These are phyloP conservation scores for Didymella lethalis DNA, from an alignment of 2,329 filamentous ascomycete species.

Conservation along the genomic window DNA sequence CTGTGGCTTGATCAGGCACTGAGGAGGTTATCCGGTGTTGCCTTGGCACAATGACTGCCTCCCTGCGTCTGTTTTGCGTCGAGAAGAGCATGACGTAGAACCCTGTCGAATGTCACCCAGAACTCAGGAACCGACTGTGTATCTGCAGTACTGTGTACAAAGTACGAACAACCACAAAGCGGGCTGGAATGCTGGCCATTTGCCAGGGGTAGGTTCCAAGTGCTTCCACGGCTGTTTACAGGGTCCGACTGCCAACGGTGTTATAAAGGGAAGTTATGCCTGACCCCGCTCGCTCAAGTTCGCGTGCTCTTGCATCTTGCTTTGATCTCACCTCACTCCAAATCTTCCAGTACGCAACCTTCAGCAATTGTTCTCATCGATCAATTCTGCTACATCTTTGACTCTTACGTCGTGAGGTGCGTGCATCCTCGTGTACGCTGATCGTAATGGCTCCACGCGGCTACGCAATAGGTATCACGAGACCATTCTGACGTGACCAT, in stretches of 20 bases:
- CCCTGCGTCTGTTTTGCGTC: background rate
- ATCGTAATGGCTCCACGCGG: constrained; percentile 38
- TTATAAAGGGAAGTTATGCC: constrained; percentile 22
- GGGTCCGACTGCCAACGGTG: constrained; percentile 15
- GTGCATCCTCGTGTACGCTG: constrained; percentile 18
- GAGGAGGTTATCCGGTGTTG: background rate
- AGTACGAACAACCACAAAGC: background rate
- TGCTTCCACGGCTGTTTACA: constrained; percentile 14
- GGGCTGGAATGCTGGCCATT: constrained; percentile 11
- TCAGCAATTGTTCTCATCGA: constrained; percentile 3
- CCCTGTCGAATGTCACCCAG: constrained; percentile 3
- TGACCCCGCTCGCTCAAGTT: constrained; percentile 22
- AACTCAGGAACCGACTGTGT: constrained; percentile 7
- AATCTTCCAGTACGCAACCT: constrained; percentile 8
- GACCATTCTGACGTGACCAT: constrained; percentile 38
- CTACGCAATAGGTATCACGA: constrained; percentile 37
- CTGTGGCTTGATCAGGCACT: background rate
- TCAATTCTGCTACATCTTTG: constrained; percentile 5
- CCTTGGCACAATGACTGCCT: background rate
- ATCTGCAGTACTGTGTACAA: background rate
- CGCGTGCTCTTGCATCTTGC: constrained; percentile 24
- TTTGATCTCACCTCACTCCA: constrained; percentile 29
- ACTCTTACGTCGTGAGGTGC: constrained; percentile 41
- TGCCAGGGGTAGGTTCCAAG: constrained; percentile 15
- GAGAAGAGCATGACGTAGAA: constrained; percentile 14